Base-by-base conservation (phyloP, 768 basidiomycete genomes). In the Tylopilus rubrobrunneus region DNA sequence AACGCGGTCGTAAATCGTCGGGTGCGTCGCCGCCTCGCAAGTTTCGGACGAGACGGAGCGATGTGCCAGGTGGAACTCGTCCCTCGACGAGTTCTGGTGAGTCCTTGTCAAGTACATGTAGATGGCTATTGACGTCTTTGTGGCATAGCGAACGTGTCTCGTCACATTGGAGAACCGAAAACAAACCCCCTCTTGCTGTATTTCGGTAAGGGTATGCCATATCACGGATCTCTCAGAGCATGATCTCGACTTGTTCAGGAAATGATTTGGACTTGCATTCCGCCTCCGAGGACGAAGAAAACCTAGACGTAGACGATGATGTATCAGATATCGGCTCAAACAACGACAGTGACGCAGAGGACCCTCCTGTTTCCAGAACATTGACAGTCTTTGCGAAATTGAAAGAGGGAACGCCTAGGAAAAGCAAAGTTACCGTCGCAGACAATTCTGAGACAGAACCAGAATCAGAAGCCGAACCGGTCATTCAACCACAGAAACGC, bases 191-290 rank as follows among this genome's bases (percentile, higher is more conserved):
- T 84, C 4, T 63, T 74, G 39, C 66, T 76, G 50, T 84, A 74
- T 55, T 83, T 84, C 49, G 76, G 82, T 78, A 53, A 29, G 74
- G 36, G 34, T 14, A 37, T 27, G 9, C 15, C 15, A 4, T 37
- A 5, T 25, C 7, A 2, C 1, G 6, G 21, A 34, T 19, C 17
- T 48, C 17, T 37, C 19, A 0, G 5, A 33, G 7, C n/a, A 34
- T 55, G 33, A 56, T 21, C 17, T 48, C 15, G 7, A 15, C 52
- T 36, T 21, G 2, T 60, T 45, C 53, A 75, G 78, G 67, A 7
- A 62, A 71, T 53, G 72, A 77, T 42, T 59, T 84, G 37, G 76
- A 76, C 37, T 61, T 83, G 17, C 78, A 80, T 29, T 82, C 82
- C 27, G 82, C 75, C 21, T 79, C 78, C 8, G 81, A 82, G 57